Evolutionary conservation across 768 basidiomycete species (phyloP).

Genomic region (Fomitopsis serialis): DNA sequence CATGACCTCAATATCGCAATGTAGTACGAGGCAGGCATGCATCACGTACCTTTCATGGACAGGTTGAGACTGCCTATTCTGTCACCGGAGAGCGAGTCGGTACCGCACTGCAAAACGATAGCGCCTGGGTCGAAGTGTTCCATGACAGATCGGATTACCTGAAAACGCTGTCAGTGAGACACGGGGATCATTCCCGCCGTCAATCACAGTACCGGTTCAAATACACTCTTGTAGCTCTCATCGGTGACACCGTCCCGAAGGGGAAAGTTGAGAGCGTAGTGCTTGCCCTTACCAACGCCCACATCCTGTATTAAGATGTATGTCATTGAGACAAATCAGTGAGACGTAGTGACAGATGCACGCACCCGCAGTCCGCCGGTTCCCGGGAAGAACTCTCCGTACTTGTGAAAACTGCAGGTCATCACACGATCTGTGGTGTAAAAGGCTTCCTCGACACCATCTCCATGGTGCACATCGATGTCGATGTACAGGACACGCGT

Average conservation of each 20-base stretch:
- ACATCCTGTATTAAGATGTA: constrained; percentile 55
- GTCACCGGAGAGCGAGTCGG: constrained; percentile 94
- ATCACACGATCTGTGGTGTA: constrained; percentile 98
- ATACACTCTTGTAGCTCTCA: constrained; percentile 90
- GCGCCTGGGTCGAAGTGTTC: constrained; percentile 92
- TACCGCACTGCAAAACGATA: constrained; percentile 95
- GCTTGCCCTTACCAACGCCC: constrained; percentile 90
- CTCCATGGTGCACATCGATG: constrained; percentile 98
- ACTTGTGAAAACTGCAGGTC: constrained; percentile 98
- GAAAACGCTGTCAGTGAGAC: not conserved
- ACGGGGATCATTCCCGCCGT: not conserved
- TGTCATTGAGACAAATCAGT: too few relatives aligned
- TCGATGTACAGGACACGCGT: constrained; percentile 95
- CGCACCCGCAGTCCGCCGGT: constrained; percentile 90
- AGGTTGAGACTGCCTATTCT: constrained; percentile 94
- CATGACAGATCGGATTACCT: constrained; percentile 95
- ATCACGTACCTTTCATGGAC: constrained; percentile 79
- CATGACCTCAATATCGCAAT: not conserved
- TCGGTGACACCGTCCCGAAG: constrained; percentile 93
- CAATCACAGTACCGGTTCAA: constrained; percentile 66
- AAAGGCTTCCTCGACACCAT: constrained; percentile 99
- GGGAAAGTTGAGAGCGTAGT: constrained; percentile 93
- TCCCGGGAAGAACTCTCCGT: constrained; percentile 98
- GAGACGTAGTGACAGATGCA: not conserved
- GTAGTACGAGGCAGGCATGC: not conserved